Evolutionary conservation across 805 yeast genomes (phyloP).

Genomic region (Hanseniaspora guilliermondii): DNA sequence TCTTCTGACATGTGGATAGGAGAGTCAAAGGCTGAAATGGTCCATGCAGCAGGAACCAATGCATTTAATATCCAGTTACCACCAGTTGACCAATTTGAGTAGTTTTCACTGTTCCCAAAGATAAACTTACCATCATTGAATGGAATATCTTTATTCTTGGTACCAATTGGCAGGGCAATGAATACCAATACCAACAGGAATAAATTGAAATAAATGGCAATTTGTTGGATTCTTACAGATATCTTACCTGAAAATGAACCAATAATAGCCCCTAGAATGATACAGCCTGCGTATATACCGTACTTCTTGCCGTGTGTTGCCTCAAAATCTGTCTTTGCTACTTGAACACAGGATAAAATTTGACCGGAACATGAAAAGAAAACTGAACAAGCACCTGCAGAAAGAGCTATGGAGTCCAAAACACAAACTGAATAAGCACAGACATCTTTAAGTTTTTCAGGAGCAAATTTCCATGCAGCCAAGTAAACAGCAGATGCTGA

Average conservation of each 20-base stretch:
- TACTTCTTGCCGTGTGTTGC: constrained; percentile 44
- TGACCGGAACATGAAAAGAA: constrained; percentile 57
- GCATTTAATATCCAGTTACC: constrained; percentile 41
- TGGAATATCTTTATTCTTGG: constrained; percentile 26
- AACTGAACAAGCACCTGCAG: constrained; percentile 55
- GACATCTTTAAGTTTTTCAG: constrained; percentile 38
- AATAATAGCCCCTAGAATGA: constrained; percentile 38
- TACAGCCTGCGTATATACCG: constrained; percentile 55
- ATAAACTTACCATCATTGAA: constrained; percentile 43
- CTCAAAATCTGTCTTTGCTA: constrained; percentile 40
- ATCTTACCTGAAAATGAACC: constrained; percentile 47
- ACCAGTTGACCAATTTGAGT: constrained; percentile 46
- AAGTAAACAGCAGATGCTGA: constrained; percentile 66
- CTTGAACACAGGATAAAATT: constrained; percentile 42
- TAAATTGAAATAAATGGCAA: constrained; percentile 44
- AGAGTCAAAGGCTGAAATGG: constrained; percentile 61
- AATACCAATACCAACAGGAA: constrained; percentile 41
- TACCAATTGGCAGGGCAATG: constrained; percentile 56
- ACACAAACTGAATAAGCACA: constrained; percentile 54
- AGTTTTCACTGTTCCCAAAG: constrained; percentile 41
- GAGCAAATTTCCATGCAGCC: constrained; percentile 59
- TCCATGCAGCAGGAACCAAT: constrained; percentile 63
- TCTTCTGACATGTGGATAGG: constrained; percentile 66
- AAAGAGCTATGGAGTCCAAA: constrained; percentile 53
- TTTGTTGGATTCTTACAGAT: constrained; percentile 47